Percentiles rank a stretch among this genome's conserved stretches.
These are phyloP conservation scores for Hyphopichia buzzinii DNA, from an alignment of 1,139 yeast species.

Conservation along the genomic window DNA sequence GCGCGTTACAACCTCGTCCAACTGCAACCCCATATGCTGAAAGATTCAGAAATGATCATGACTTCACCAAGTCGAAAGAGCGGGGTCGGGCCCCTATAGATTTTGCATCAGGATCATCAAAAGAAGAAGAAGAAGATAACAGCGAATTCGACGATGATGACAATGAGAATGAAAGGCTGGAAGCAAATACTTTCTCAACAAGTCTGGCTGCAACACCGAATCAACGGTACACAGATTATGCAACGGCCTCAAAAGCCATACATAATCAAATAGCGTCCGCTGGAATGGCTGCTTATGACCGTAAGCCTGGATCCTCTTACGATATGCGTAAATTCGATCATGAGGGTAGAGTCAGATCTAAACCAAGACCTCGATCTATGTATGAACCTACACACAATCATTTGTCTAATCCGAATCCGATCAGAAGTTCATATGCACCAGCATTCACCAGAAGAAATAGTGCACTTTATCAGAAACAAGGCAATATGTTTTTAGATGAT, in stretches of 20 bases:
- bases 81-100: neutral
- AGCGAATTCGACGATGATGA: conserved; percentile 21
- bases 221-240: neutral
- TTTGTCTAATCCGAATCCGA: neutral
- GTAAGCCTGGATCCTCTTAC: neutral
- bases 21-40: conserved; percentile 1
- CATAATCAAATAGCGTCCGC: neutral
- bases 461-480: neutral
- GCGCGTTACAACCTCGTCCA: neutral
- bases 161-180: neutral
- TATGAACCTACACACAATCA: neutral
- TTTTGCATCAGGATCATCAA: neutral
- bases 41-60: neutral
- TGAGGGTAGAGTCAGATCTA: neutral
- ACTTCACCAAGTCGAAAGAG: neutral
- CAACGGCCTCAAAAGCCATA: neutral
- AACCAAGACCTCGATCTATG: neutral
- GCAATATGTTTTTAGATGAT: neutral
- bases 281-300: neutral
- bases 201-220: neutral
- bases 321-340: neutral
- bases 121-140: conserved; percentile 9
- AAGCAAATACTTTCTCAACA: neutral
- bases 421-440: neutral
- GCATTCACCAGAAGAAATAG: neutral